Evolutionary conservation across 768 basidiomycete genomes (phyloP), one percentile per base, ranked within the genome.

Genomic region (Leucocoprinus birnbaumii): DNA sequence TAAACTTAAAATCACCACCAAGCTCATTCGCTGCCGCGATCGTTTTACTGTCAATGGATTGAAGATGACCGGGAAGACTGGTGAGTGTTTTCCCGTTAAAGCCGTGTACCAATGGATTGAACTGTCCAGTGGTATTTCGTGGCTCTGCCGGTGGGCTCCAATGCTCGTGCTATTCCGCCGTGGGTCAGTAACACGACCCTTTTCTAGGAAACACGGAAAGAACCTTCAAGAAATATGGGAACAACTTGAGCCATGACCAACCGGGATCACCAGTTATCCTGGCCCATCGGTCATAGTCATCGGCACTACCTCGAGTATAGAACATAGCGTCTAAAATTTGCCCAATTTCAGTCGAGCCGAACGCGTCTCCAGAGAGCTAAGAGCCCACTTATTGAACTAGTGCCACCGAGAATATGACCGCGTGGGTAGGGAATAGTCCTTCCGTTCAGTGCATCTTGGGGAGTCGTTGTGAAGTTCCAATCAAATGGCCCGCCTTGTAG

Each of bases 91-190:
- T 62, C 13, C 77, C 76, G 10, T 61, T 52, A n/a, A 62, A 64
- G 14, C 73, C 67, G 58, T 78, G 76, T 8, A 73, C 57, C 0
- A 60, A 25, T 0, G 77, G 73, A 53, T 73, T 60, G 48, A 66
- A 73, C 57, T 77, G 65, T 5, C 70, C 69, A 3, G 63, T 62
- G 27, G 65, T 73, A 57, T 76, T 64, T 53, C 75, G 75, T 16
- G 63, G 52, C 51, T 76, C 75, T 3, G 67, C 66, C 1, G 77
- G 73, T 10, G 65, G 58, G 2, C 59, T 60, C 58, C 65, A 72
- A 40, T 61, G 65, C 58, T 79, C 77, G 58, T 68, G 69, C 75
- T 77, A 41, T 31, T 43, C 24, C 38, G 14, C 24, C n/a, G 8
- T 13, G 8, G 13, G 8, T 16, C 8, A 19, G 38, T 38, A 9